Evolutionary conservation across 2,329 filamentous ascomycete genomes (phyloP).

Genomic region (Rhexocercosporidium sp.): DNA sequence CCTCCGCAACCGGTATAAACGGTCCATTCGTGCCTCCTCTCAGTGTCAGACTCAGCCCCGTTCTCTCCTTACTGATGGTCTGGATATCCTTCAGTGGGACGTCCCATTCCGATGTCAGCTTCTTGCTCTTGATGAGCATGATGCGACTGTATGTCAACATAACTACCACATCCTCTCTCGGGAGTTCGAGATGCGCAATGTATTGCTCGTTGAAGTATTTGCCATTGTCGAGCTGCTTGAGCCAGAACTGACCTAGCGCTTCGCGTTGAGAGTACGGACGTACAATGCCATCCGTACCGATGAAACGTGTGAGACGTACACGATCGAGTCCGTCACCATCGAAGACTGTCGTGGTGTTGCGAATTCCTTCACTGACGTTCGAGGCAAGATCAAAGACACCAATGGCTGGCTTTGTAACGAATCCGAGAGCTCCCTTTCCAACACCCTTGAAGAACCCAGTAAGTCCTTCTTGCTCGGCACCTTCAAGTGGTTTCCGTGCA

Average conservation of each 20-base stretch:
- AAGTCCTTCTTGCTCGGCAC: conserved; percentile 93
- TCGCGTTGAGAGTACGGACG: conserved; percentile 94
- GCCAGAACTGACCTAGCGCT: conserved; percentile 96
- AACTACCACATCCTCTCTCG: conserved; percentile 84
- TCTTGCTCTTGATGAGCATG: conserved; percentile 86
- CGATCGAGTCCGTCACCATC: conserved; percentile 94
- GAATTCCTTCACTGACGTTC: conserved; percentile 95
- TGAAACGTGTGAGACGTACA: conserved; percentile 90
- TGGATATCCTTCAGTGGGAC: conserved; percentile 94
- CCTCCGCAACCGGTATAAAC: conserved; percentile 92
- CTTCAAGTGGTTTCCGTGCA: conserved; percentile 91
- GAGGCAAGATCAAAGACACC: conserved; percentile 96
- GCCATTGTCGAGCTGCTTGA: conserved; percentile 97
- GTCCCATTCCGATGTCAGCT: conserved; percentile 91
- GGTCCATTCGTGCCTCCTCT: conserved; percentile 92
- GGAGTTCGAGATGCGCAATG: conserved; percentile 93
- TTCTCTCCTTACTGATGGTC: conserved; percentile 95
- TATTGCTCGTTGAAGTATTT: conserved; percentile 98
- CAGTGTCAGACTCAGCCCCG: conserved; percentile 85
- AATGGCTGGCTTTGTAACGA: conserved; percentile 97
- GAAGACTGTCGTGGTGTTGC: conserved; percentile 98
- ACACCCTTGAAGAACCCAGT: conserved; percentile 97
- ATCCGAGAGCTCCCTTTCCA: conserved; percentile 88
- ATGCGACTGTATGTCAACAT: conserved; percentile 90
- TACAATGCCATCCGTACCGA: conserved; percentile 90